Percentiles rank a stretch among this genome's conserved stretches.
Evolutionary conservation across 2,329 filamentous ascomycete genomes (phyloP).

Genomic region (Epicoccum nigrum): DNA sequence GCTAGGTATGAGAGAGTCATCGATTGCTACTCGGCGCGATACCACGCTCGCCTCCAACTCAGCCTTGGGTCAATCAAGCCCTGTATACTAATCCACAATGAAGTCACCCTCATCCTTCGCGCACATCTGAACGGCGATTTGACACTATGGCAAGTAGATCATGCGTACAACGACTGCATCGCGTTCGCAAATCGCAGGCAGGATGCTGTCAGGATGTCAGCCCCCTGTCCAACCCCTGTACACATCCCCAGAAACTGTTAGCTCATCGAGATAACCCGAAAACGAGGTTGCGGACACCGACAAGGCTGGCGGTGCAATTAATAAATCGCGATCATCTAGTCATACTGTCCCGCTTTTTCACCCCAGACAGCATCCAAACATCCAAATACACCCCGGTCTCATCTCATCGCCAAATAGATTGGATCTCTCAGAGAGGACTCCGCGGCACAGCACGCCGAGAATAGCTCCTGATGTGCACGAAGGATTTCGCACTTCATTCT

Average conservation of each 20-base stretch:
- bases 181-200: background rate
- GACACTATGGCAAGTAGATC: constrained; percentile 3
- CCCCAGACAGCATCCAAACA: constrained; percentile 1
- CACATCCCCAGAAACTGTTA: constrained; percentile 6
- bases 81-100: constrained; percentile 1
- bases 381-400: constrained; percentile 6
- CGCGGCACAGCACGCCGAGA: constrained; percentile 6
- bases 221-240: constrained; percentile 14
- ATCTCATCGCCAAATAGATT: constrained; percentile 9
- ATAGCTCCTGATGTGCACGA: constrained; percentile 10
- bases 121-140: constrained; percentile 6
- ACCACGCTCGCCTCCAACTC: background rate
- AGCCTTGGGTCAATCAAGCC: background rate
- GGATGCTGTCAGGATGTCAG: constrained; percentile 1
- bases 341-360: background rate
- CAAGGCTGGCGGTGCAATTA: constrained; percentile 9
- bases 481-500: constrained; percentile 10
- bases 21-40: background rate
- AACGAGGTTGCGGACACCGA: constrained; percentile 14
- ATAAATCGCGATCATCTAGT: background rate
- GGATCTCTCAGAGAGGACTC: background rate
- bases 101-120: constrained; percentile 9
- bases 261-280: constrained; percentile 5
- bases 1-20: background rate
- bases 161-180: background rate